Conservation (phyloP, 768 basidiomycete genomes). For the Tulasnella sp. region DNA sequence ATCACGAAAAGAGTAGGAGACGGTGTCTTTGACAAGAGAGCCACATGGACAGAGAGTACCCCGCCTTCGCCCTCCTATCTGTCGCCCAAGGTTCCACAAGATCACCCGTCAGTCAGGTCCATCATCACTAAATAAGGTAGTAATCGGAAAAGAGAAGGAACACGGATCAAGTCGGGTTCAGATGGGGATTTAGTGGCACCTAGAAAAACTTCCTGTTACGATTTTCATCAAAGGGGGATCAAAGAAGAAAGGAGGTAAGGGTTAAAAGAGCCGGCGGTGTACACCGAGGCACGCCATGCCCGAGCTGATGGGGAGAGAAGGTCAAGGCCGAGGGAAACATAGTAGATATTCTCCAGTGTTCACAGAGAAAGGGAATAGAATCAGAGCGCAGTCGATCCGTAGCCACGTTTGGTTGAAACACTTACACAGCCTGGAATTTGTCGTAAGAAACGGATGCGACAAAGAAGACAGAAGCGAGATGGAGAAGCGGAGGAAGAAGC, state of each 20-base stretch:
- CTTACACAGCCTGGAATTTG: background rate
- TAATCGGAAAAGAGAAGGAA: background rate
- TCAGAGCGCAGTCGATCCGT: background rate
- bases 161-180: background rate
- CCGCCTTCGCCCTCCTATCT: background rate
- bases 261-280: background rate
- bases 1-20: background rate
- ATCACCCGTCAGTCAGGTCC: background rate
- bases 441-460: background rate
- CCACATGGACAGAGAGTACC: background rate
- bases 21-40: background rate
- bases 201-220: background rate
- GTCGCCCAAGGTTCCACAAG: background rate
- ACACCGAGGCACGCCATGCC: background rate
- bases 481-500: background rate
- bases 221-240: background rate
- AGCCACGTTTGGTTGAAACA: background rate
- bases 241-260: background rate
- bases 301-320: conserved; percentile 2
- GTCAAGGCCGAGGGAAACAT: background rate
- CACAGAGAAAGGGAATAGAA: background rate
- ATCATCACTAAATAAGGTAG: background rate
- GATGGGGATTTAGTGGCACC: background rate
- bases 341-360: background rate
- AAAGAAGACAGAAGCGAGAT: background rate